Evolutionary conservation across 2,329 filamentous ascomycete genomes (phyloP).

Genomic region (Aspergillus texensis): DNA sequence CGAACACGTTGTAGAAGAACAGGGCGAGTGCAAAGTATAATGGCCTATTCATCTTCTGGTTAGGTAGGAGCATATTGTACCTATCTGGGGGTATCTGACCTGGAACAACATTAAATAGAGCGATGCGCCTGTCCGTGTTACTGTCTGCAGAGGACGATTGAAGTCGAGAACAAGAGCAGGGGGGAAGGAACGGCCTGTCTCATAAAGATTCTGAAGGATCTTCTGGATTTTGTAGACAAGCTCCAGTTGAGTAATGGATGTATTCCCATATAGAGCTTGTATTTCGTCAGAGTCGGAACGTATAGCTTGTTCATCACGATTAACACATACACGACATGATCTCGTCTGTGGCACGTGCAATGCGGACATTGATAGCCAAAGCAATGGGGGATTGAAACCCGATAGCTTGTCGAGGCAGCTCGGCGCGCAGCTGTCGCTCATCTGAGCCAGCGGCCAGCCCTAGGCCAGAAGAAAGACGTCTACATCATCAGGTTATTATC

Average conservation of each 20-base stretch:
- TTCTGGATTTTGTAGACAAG: constrained; percentile 20
- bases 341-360: constrained; percentile 25
- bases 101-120: constrained; percentile 27
- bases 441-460: constrained; percentile 24
- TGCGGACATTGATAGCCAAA: constrained; percentile 23
- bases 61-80: neutral
- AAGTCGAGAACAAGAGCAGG: constrained; percentile 20
- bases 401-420: constrained; percentile 17
- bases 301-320: neutral
- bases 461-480: constrained; percentile 23
- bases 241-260: constrained; percentile 23
- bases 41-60: constrained; percentile 14
- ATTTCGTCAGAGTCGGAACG: neutral
- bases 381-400: constrained; percentile 24
- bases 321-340: constrained; percentile 23
- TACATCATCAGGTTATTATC: neutral
- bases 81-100: neutral
- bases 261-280: constrained; percentile 23
- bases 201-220: constrained; percentile 21
- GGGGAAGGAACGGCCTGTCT: constrained; percentile 20
- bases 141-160: constrained; percentile 15
- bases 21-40: constrained; percentile 25
- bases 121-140: constrained; percentile 26
- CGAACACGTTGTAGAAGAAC: constrained; percentile 23
- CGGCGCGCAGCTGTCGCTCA: constrained; percentile 21